Evolutionary conservation across 208 protist genomes (phyloP), one percentile per base, ranked within the genome.

Genomic region (Trypanosoma mega): DNA sequence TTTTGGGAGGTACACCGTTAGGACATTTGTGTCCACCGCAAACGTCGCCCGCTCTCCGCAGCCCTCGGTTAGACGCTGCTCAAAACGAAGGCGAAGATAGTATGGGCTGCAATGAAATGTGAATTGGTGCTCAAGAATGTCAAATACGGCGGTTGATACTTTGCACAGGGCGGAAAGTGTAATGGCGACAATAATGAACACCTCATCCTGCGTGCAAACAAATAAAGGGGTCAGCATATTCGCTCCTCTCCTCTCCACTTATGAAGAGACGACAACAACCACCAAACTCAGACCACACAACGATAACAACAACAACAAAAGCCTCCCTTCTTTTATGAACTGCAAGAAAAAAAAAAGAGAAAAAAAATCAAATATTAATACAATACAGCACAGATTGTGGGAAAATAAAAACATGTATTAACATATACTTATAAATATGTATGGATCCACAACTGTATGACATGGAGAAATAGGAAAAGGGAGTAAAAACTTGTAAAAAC

Each of bases 21-120:
- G 55, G 4, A 72, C 58, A 47, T 87, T 82, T 12, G 51, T 74
- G 47, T 92, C 89, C 20, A 94, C 33, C 54, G 94, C 80, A 61
- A 90, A 97, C 18, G 84, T 82, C 4, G 86, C 87, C 2, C 74
- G 58, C 72, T 90, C 84, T 2, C 82, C 78, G 26, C 60, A 78
- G n/a, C 78, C 83, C 56, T 96, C 93, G 29, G 66, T 34, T 61
- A 94, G 74, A 43, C 36, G 44, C 52, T 96, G 79, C 50, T 87
- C 72, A 65, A 97, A 97, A 41, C 66, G 80, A 16, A 97, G 76
- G 16, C 89, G 74, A 14, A 97, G 73, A 46, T 96, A 96, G 64
- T 96, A 97, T 6, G 93, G 93, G 5, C 69, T 67, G 51, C 85
- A 91, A 70, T 92, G 78, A 56, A 97, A 96, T 2, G 85, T 93